A percentile compares a stretch with the other conserved stretches of the same genome.
phyloP scores from a whole-genome alignment of 192 early-diverging fungal genomes.

The Jimgerdemannia flammicorona region DNA sequence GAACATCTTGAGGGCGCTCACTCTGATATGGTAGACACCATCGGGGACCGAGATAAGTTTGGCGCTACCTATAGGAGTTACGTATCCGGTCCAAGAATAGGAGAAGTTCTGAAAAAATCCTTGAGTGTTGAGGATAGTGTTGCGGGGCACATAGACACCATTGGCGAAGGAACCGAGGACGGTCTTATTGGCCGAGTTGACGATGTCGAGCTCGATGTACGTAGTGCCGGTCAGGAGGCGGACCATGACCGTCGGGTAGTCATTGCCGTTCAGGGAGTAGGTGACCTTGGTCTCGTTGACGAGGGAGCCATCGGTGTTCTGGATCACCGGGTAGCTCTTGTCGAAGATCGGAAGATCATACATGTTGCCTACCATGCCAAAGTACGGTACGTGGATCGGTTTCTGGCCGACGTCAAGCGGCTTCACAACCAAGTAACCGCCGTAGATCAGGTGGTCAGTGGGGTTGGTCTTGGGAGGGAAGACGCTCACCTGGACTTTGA shows the following conservation, averaged over 20 bases:
- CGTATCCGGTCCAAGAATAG: conserved; percentile 21
- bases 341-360: conserved; percentile 38
- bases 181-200: neutral
- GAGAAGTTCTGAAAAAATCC: neutral
- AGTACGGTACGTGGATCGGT: conserved; percentile 40
- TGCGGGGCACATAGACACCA: conserved; percentile 9
- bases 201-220: conserved; percentile 10
- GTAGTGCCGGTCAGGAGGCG: conserved; percentile 26
- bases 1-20: conserved; percentile 24
- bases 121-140: neutral
- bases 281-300: neutral
- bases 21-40: conserved; percentile 19
- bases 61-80: too few relatives aligned
- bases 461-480: conserved; percentile 14
- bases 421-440: conserved; percentile 37
- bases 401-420: conserved; percentile 13
- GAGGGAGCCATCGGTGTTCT: conserved; percentile 3
- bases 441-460: conserved; percentile 30
- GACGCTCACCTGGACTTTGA: conserved; percentile 14
- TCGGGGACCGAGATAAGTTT: conserved; percentile 5
- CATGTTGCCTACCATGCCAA: conserved; percentile 37
- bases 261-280: neutral
- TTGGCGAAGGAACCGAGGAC: conserved; percentile 7
- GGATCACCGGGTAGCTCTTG: conserved; percentile 14
- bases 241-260: conserved; percentile 2